Base-by-base conservation (phyloP, 2,329 filamentous ascomycete genomes). In the Neonectria sp. region DNA sequence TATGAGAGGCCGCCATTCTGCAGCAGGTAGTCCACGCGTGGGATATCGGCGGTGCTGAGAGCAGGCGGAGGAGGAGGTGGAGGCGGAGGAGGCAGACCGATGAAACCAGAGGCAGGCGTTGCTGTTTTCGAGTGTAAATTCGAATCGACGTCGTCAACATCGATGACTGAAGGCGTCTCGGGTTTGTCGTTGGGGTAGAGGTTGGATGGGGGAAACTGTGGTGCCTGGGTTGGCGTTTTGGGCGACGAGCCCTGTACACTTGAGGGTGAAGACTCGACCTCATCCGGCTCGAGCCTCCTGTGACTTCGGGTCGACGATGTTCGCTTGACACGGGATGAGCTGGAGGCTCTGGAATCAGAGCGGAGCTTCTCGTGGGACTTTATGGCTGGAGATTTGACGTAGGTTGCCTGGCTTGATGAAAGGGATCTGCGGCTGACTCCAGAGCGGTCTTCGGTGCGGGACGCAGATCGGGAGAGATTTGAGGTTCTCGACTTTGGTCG, bases 1-100 rank as follows among this genome's bases (percentile, higher is more conserved):
- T 92, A 88, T 25, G 90, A 81, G 21, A 98, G 83, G 1, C 95
- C 95, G 45, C 95, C 95, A 79, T 98, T 92, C 75, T 96, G 94
- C 61, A 98, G 86, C 21, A 98, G 85, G 78, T 98, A 98, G 78
- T 98, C 95, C 21, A 98, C 95, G 68, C 93, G 89, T 1, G 95
- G 95, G 13, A 91, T 87, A 46, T 94, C 90, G 49, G 91, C 86
- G 58, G 91, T 83, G 72, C 90, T 88, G 9, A 94, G 88, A 1
- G 92, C 91, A 1, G 94, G 95, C 0, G 95, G 94, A 0, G 93
- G 94, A 1, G 94, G 88, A 1, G 88, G 85, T 0, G 88, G 86
- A 0, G 86, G 86, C 0, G 84, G 83, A 2, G 86, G 82, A 40
- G 86, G 82, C 40, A 77, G 79, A 62, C 72, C 73, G 31, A 80